A percentile compares a stretch with the other conserved stretches of the same genome.
These are phyloP conservation scores for Erigeron canadensis DNA, from an alignment of 129 eudicot species.

Conservation along the genomic window DNA sequence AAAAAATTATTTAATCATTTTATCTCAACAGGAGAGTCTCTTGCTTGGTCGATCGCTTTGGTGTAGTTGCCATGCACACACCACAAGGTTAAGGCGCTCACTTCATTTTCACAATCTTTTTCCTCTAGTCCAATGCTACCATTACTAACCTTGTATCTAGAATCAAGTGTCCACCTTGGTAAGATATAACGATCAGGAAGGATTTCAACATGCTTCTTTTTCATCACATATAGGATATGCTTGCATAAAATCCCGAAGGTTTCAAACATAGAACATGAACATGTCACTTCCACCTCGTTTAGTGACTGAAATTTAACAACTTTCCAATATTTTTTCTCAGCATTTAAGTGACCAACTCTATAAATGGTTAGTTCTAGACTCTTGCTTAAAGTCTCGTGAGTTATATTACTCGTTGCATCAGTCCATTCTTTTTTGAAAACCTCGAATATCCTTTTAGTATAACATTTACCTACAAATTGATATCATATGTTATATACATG, in stretches of 20 bases:
- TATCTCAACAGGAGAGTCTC: neutral
- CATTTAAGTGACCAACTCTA: too few relatives aligned
- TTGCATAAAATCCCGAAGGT: too few relatives aligned
- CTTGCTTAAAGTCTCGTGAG: conserved; percentile 5
- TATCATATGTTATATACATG: too few relatives aligned
- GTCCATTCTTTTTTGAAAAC: neutral
- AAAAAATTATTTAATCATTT: neutral
- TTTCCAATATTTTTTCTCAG: too few relatives aligned
- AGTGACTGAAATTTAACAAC: too few relatives aligned
- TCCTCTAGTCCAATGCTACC: neutral
- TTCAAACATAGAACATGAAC: too few relatives aligned
- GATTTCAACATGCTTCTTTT: too few relatives aligned
- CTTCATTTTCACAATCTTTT: neutral
- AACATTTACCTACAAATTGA: neutral
- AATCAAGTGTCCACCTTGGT: too few relatives aligned
- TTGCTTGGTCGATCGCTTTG: neutral
- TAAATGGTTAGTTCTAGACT: neutral
- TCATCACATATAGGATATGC: too few relatives aligned
- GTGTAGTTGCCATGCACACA: neutral
- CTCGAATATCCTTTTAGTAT: neutral
- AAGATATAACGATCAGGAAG: too few relatives aligned
- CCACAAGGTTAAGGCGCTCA: neutral
- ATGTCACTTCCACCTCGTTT: too few relatives aligned
- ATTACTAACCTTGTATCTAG: too few relatives aligned
- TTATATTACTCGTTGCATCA: neutral